A percentile compares a stretch with the other conserved stretches of the same genome.
phyloP scores from a whole-genome alignment of 345 rosid species.

The Arabidopsis thaliana region DNA sequence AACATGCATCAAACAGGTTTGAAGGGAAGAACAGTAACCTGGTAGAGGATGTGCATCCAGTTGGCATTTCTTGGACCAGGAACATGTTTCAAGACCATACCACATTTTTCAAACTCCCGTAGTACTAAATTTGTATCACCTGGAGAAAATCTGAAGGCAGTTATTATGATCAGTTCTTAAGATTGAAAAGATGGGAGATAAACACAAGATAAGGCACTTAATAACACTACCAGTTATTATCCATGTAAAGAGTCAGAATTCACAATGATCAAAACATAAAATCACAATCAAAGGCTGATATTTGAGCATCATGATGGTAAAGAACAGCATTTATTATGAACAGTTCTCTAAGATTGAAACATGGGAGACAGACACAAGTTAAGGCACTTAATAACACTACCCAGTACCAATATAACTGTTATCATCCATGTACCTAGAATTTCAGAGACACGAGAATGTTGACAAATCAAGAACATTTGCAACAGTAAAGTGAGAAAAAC shows the following conservation, averaged over 20 bases:
- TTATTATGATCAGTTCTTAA: slow-evolving; percentile 29
- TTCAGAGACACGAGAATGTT: neutral
- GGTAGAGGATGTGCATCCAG: slow-evolving; percentile 96
- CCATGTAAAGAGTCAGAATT: slow-evolving; percentile 4
- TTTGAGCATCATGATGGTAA: neutral
- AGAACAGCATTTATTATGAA: neutral
- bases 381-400: slow-evolving; percentile 1
- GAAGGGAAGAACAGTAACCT: slow-evolving; percentile 60
- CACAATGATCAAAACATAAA: slow-evolving; percentile 1
- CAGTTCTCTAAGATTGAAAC: neutral
- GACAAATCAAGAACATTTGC: neutral
- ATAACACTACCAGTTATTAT: neutral
- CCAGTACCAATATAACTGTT: slow-evolving; percentile 3
- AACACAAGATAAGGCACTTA: slow-evolving; percentile 2
- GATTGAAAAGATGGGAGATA: neutral
- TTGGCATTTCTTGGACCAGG: slow-evolving; percentile 96
- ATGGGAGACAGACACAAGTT: neutral
- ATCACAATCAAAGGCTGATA: slow-evolving; percentile 15
- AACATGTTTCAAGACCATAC: slow-evolving; percentile 87
- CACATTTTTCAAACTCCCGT: slow-evolving; percentile 90
- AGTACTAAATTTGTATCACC: slow-evolving; percentile 89
- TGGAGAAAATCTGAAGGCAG: slow-evolving; percentile 69
- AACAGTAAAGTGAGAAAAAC: neutral
- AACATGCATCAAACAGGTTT: slow-evolving; percentile 11
- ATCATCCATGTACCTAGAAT: neutral